These are phyloP conservation scores for Adansonia madagascariensis DNA, from an alignment of 441 rosid genomes.

Conservation along the genomic window DNA sequence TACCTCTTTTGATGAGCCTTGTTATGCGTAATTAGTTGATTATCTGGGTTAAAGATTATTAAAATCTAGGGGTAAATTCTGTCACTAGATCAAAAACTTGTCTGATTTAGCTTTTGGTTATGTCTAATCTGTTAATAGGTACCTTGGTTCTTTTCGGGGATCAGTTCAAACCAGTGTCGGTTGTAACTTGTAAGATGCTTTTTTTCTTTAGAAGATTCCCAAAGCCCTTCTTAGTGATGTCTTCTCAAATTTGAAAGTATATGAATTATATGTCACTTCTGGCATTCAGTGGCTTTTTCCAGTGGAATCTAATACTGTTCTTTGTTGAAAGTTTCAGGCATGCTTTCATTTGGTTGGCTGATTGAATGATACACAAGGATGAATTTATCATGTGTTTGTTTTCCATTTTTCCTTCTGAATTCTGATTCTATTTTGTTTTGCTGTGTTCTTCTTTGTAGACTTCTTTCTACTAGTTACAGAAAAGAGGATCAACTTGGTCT, in stretches of 20 bases:
- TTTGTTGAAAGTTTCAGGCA: slow-evolving; percentile 6
- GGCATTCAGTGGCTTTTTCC: neutral
- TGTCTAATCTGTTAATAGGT: neutral
- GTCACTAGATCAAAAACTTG: slow-evolving; percentile 8
- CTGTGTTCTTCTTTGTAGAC: slow-evolving; percentile 21
- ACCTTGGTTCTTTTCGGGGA: slow-evolving; percentile 19
- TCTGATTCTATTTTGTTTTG: slow-evolving; percentile 22
- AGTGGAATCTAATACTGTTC: slow-evolving; percentile 12
- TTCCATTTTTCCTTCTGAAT: slow-evolving; percentile 10
- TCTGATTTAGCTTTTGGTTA: slow-evolving; percentile 32
- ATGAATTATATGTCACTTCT: slow-evolving; percentile 15
- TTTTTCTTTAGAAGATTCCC: neutral
- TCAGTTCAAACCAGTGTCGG: slow-evolving; percentile 17
- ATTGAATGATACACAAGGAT: neutral
- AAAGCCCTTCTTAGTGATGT: slow-evolving; percentile 19
- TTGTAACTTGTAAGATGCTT: slow-evolving; percentile 8
- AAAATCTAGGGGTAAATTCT: slow-evolving; percentile 23
- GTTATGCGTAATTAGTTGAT: slow-evolving; percentile 23
- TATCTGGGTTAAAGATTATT: slow-evolving; percentile 16
- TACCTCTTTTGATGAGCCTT: slow-evolving; percentile 21
- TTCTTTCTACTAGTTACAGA: slow-evolving; percentile 22
- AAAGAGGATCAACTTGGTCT: slow-evolving; percentile 14
- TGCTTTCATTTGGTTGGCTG: slow-evolving; percentile 1
- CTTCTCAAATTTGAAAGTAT: slow-evolving; percentile 19
- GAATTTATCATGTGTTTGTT: neutral